Conservation (phyloP, 768 basidiomycete genomes). For the Gelatoporia subvermispora region DNA sequence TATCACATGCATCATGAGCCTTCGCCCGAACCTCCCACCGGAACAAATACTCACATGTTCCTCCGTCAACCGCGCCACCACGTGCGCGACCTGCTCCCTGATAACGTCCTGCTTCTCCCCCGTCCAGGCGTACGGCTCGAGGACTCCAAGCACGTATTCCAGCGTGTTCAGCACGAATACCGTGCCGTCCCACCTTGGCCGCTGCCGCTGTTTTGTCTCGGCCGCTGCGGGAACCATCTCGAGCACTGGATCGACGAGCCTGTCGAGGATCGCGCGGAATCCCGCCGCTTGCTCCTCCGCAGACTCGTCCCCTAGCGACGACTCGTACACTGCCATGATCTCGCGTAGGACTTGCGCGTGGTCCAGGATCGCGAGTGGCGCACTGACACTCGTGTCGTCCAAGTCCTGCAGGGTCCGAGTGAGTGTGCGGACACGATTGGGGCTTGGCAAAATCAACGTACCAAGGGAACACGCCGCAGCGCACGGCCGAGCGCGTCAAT, state of each 20-base stretch:
- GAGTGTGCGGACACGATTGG: neutral
- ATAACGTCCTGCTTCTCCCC: conserved; percentile 52
- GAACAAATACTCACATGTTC: conserved; percentile 65
- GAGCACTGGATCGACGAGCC: conserved; percentile 80
- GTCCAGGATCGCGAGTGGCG: conserved; percentile 78
- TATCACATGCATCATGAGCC: neutral
- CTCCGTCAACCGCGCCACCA: conserved; percentile 61
- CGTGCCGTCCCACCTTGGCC: conserved; percentile 71
- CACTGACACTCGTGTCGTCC: conserved; percentile 65
- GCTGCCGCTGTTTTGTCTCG: conserved; percentile 54
- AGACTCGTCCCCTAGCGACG: conserved; percentile 62
- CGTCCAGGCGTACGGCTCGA: conserved; percentile 70
- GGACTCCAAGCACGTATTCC: conserved; percentile 66
- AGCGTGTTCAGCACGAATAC: conserved; percentile 87
- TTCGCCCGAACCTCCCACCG: neutral
- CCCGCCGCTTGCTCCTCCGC: conserved; percentile 28
- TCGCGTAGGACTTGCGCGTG: conserved; percentile 82
- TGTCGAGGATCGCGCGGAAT: conserved; percentile 73
- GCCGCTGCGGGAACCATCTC: conserved; percentile 66
- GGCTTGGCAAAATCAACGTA: conserved; percentile 25
- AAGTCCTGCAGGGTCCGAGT: conserved; percentile 38
- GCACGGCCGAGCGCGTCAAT: conserved; percentile 81
- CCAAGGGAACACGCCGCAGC: conserved; percentile 47
- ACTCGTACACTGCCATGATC: conserved; percentile 84
- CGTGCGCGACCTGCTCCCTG: conserved; percentile 53